phyloP scores from a whole-genome alignment of 805 yeast genomes.

The Starmera quercuum region DNA sequence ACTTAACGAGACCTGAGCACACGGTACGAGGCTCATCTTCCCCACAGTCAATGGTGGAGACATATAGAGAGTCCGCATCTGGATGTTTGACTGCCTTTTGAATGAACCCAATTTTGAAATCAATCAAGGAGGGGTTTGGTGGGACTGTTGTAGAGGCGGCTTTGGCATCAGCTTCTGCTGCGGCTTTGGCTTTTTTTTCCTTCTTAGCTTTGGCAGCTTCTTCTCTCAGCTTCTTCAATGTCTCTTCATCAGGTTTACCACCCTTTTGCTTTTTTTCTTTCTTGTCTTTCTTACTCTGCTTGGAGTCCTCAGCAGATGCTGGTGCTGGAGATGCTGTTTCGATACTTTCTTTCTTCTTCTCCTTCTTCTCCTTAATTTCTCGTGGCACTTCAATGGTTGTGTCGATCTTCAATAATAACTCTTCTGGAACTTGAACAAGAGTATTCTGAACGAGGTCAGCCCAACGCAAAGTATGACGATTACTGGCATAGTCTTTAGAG shows the following conservation, averaged over 20 bases:
- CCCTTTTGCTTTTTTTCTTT: conserved; percentile 40
- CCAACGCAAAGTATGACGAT: conserved; percentile 92
- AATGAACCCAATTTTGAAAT: conserved; percentile 92
- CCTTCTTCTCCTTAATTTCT: conserved; percentile 55
- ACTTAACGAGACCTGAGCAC: conserved; percentile 92
- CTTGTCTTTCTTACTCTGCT: conserved; percentile 31
- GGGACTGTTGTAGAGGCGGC: conserved; percentile 54
- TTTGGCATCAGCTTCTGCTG: conserved; percentile 36
- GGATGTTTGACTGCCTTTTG: conserved; percentile 97
- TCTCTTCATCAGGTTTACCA: conserved; percentile 42
- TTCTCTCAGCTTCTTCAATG: conserved; percentile 38
- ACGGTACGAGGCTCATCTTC: conserved; percentile 97
- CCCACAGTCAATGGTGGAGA: conserved; percentile 94
- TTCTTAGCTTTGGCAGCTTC: conserved; percentile 56
- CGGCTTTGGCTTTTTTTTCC: conserved; percentile 48
- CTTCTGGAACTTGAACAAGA: conserved; percentile 44
- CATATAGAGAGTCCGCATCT: conserved; percentile 93
- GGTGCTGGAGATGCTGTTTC: conserved; percentile 16
- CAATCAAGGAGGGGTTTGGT: conserved; percentile 78
- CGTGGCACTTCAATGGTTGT: conserved; percentile 61
- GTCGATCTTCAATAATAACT: conserved; percentile 49
- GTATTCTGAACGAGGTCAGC: conserved; percentile 76
- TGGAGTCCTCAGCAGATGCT: too few species aligned
- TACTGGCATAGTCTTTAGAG: conserved; percentile 43
- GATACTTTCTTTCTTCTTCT: conserved; percentile 33